Evolutionary conservation across 192 early-diverging fungal genomes (phyloP), one percentile per base, ranked within the genome.

Genomic region (Coemansia brasiliensis): DNA sequence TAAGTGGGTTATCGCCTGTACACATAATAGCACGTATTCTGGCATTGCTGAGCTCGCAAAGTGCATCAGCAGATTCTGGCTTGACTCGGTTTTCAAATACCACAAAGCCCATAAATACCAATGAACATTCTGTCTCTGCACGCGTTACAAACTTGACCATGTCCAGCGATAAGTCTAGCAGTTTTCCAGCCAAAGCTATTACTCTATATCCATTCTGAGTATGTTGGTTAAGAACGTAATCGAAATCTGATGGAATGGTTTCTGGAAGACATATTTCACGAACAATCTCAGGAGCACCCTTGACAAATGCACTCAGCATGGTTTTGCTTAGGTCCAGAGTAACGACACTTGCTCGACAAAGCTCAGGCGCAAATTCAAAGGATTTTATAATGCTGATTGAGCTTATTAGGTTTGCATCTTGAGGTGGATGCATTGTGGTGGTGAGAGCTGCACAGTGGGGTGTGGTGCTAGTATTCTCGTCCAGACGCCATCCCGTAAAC

Each of bases 51-150:
- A 99, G 80, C n/a, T 85, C 87, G 18, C 83, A 63, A 4, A 99
- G 84, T 0, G 91, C 87, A 2, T 67, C 56, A 0, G 83, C 69
- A 0, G 96, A 94, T 2, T 83, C 86, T 6, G 90, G 83, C 55
- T 99, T 99, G 20, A 98, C 65, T 72, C 92, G 91, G 84, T 99
- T 99, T 63, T 98, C 98, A 83, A 99, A 99, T 17, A 99, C 84
- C 20, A 99, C 85, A 58, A 99, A 93, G 0, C 94, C 95, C 50
- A 99, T 72, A 72, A 98, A 99, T 4, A 79, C 68, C 22, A 99
- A 60, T 20, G 85, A 81, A 4, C 67, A 67, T 67, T 99, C 98
- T 7, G 92, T 82, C 3, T 85, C 83, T 2, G 84, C 81, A n/a
- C 97, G 87, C 40, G 67, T 57, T 27, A 75, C 66, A 40, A 83